Evolutionary conservation across 1,284 basidiomycete genomes (phyloP).

Genomic region (Melampsora larici-populina): DNA sequence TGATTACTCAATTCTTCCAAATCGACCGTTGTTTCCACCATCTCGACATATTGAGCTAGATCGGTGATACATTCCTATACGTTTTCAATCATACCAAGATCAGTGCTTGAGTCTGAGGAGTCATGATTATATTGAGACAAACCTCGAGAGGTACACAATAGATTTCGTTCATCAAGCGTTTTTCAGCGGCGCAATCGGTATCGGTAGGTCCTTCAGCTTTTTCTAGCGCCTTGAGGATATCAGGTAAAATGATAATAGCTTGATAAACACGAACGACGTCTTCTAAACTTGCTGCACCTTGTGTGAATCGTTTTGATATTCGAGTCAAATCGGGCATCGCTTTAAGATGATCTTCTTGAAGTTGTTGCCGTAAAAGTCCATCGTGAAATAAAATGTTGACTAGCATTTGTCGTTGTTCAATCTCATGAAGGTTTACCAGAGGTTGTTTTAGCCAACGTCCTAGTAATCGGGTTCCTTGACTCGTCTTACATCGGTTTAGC

Average conservation of each 20-base stretch:
- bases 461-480: slow-evolving; percentile 85
- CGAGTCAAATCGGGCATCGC: slow-evolving; percentile 92
- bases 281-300: slow-evolving; percentile 76
- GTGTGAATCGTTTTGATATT: slow-evolving; percentile 87
- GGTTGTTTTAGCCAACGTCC: slow-evolving; percentile 97
- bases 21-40: slow-evolving; percentile 95
- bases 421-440: slow-evolving; percentile 87
- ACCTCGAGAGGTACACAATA: not conserved
- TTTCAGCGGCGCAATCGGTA: slow-evolving; percentile 51
- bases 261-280: slow-evolving; percentile 97
- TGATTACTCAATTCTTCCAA: slow-evolving; percentile 77
- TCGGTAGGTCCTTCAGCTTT: slow-evolving; percentile 63
- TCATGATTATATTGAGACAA: not conserved
- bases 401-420: slow-evolving; percentile 78
- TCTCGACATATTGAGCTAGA: slow-evolving; percentile 76
- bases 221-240: slow-evolving; percentile 62
- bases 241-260: slow-evolving; percentile 73
- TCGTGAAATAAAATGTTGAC: slow-evolving; percentile 85
- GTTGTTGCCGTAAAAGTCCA: slow-evolving; percentile 64
- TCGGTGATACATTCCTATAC: slow-evolving; percentile 63
- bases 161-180: slow-evolving; percentile 14
- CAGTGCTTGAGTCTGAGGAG: not conserved
- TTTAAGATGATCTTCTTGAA: slow-evolving; percentile 85
- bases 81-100: too few species aligned
- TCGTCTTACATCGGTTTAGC: slow-evolving; percentile 92